Evolutionary conservation across 108 stramenopile genomes (phyloP).

Genomic region (Epithemia pelagica): DNA sequence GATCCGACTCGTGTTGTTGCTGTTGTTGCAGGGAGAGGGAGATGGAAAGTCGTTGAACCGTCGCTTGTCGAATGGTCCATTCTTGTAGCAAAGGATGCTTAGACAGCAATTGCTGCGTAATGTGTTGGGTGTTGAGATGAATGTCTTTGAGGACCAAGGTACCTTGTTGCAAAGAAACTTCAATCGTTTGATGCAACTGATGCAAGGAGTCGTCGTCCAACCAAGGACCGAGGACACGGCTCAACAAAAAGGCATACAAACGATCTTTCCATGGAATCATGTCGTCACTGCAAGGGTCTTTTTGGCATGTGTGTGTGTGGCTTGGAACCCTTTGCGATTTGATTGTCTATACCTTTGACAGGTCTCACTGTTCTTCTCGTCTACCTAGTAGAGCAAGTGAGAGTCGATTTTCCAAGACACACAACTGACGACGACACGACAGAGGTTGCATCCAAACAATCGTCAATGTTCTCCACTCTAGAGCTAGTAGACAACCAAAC

Average conservation of each 20-base stretch:
- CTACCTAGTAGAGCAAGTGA: no score
- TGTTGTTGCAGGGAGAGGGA: not conserved
- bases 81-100: no score
- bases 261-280: conserved; percentile 39
- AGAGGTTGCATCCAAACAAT: no score
- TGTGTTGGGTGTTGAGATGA: conserved; percentile 40
- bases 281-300: no score
- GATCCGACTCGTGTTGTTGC: not conserved
- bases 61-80: not conserved
- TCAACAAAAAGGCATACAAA: conserved; percentile 65
- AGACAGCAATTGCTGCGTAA: conserved; percentile 10
- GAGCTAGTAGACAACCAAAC: no score
- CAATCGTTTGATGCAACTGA: conserved; percentile 51
- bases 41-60: not conserved
- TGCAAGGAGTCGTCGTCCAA: conserved; percentile 39
- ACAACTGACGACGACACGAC: no score
- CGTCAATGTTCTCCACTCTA: no score
- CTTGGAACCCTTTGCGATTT: no score
- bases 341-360: no score
- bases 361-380: no score
- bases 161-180: conserved; percentile 66
- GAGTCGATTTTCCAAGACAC: no score
- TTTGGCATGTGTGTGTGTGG: no score
- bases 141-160: conserved; percentile 49
- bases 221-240: conserved; percentile 59